Percentiles rank a stretch among this genome's conserved stretches.
These are phyloP conservation scores for Theileria orientalis DNA, from an alignment of 169 alveolate species.

Conservation along the genomic window DNA sequence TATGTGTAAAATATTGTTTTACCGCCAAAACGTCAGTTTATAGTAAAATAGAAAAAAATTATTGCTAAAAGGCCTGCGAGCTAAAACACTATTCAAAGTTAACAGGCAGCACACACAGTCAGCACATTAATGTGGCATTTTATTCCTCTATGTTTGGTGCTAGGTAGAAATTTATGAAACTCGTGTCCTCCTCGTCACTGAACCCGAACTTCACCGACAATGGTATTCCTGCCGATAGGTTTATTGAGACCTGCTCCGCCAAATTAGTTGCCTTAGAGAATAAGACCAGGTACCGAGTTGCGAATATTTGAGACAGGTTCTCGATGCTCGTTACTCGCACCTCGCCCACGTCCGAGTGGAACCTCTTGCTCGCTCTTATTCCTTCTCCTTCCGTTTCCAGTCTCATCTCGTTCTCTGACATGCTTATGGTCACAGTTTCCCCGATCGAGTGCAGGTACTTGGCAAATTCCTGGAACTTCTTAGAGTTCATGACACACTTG, in stretches of 20 bases:
- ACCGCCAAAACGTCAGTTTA: too few relatives aligned
- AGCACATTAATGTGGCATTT: background rate
- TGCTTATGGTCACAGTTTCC: conserved; percentile 80
- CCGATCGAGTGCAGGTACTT: conserved; percentile 81
- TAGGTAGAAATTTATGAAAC: conserved; percentile 70
- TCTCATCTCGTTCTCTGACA: conserved; percentile 77
- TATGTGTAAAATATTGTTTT: too few relatives aligned
- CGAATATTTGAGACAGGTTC: conserved; percentile 81
- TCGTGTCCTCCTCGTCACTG: conserved; percentile 37
- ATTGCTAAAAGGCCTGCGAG: too few relatives aligned
- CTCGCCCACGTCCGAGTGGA: conserved; percentile 79
- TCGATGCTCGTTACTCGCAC: conserved; percentile 75
- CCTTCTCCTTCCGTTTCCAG: conserved; percentile 83
- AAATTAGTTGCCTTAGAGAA: conserved; percentile 80
- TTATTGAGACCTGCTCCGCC: conserved; percentile 81
- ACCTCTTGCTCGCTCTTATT: conserved; percentile 74
- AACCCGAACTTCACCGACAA: conserved; percentile 73
- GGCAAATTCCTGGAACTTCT: conserved; percentile 80
- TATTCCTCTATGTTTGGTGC: conserved; percentile 78
- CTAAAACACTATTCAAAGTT: too few relatives aligned
- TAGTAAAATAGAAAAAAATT: too few relatives aligned
- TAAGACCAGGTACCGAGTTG: conserved; percentile 78
- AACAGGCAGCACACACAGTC: too few relatives aligned
- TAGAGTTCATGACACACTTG: conserved; percentile 79
- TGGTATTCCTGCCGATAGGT: conserved; percentile 82